Evolutionary conservation across 176 grass and related monocot species (phyloP).

Genomic region (Zea luxurians): DNA sequence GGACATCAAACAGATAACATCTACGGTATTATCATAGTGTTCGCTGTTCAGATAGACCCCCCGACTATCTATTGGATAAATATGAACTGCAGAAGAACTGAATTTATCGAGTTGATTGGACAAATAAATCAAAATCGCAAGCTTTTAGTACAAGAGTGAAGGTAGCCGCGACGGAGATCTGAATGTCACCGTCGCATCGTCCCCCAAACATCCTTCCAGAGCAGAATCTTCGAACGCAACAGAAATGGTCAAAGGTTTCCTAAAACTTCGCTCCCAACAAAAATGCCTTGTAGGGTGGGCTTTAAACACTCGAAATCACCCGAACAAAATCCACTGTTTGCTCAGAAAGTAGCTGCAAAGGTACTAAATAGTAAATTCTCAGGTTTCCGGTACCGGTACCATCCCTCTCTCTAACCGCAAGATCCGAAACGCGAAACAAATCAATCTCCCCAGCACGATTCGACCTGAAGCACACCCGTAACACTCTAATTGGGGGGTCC

Average conservation of each 20-base stretch:
- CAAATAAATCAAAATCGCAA: not conserved
- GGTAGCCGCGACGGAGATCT: constrained; percentile 12
- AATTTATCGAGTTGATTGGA: not conserved
- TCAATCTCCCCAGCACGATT: not conserved
- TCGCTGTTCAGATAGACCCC: too few species aligned
- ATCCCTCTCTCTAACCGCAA: not conserved
- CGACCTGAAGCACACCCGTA: not conserved
- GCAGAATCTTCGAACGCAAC: not conserved
- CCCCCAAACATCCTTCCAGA: not conserved
- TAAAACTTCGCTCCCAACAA: not conserved
- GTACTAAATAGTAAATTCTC: not conserved
- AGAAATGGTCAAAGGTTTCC: not conserved
- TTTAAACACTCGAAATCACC: not conserved
- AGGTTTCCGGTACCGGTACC: not conserved
- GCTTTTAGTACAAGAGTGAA: constrained; percentile 1
- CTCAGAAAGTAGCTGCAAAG: not conserved
- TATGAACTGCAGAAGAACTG: too few species aligned
- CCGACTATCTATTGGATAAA: too few species aligned
- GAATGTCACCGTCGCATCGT: constrained; percentile 18
- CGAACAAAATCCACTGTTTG: not conserved
- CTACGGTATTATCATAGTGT: not conserved
- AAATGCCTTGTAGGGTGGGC: not conserved
- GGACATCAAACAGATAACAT: not conserved
- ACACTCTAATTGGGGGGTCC: not conserved
- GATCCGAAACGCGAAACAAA: not conserved